Evolutionary conservation across 169 alveolate genomes (phyloP).

Genomic region (Plasmodium cynomolgi): DNA sequence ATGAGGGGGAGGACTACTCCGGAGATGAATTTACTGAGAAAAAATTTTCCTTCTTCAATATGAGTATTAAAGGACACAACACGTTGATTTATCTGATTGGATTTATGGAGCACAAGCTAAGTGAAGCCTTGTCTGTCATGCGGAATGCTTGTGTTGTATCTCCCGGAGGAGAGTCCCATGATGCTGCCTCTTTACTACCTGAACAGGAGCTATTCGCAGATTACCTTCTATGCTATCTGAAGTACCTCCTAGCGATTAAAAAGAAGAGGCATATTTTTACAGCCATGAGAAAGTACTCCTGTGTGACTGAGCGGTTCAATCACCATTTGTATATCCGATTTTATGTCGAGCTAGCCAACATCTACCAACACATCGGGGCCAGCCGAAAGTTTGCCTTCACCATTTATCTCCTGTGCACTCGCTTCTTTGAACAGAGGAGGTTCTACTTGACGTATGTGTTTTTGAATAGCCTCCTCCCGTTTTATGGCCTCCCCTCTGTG

Average conservation of each 20-base stretch:
- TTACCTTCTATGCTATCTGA: conserved; percentile 42
- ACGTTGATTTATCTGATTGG: conserved; percentile 18
- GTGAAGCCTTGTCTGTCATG: background rate
- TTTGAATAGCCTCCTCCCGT: conserved; percentile 45
- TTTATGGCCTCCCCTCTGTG: conserved; percentile 32
- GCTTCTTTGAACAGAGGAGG: conserved; percentile 12
- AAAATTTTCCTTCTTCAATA: conserved; percentile 2
- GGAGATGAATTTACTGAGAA: background rate
- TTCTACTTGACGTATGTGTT: conserved; percentile 32
- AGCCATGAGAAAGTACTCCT: conserved; percentile 27
- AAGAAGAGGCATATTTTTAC: conserved; percentile 9
- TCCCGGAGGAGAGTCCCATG: background rate
- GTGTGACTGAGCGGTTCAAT: conserved; percentile 3
- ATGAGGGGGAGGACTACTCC: background rate
- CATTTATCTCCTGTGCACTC: conserved; percentile 25
- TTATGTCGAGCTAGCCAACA: conserved; percentile 16
- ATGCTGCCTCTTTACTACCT: background rate
- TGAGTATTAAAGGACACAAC: conserved; percentile 44
- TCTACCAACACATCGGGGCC: conserved; percentile 53
- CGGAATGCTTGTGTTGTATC: background rate
- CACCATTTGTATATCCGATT: conserved; percentile 12
- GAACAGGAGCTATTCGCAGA: conserved; percentile 51
- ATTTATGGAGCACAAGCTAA: conserved; percentile 45
- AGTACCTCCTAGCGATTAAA: conserved; percentile 29
- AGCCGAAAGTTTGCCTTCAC: conserved; percentile 56